Evolutionary conservation across 129 eudicot genomes (phyloP), one percentile per base, ranked within the genome.

Genomic region (Ambrosia artemisiifolia): DNA sequence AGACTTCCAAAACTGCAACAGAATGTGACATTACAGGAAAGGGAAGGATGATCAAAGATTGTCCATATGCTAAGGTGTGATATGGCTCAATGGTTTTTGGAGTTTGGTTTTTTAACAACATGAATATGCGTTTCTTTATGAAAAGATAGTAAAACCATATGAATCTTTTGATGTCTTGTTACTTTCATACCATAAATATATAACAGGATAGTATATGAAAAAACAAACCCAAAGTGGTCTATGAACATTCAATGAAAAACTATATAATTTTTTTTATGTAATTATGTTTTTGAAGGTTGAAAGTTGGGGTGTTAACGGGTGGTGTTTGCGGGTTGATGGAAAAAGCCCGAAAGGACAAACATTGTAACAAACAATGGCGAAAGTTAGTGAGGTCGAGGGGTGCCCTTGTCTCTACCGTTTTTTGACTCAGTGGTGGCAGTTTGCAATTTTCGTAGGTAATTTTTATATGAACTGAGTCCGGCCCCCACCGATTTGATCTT

Each of bases 1-100:
- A 85, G 69, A 70, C 78, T 90, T 68, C 89, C 96, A 30, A 86
- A 70, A 79, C 63, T 9, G 54, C 81, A 66, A 63, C 67, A 24
- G 70, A 64, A 40, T 53, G 70, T 36, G 73, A 73, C 46, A n/a
- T 28, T 61, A 48, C 35, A 68, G 66, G 80, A 40, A 65, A 43
- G 42, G 70, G 66, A 11, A 72, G 75, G 57, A 38, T 50, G 51
- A 32, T 48, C 11, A 44, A 69, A 62, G 74, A 76, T 16, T 64
- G 18, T 38, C 20, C 72, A 57, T 65, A 61, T 30, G 24, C 70
- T 18, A 69, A 55, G 19, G 56, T 62, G 33, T 77, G 34, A 81
- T 55, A 17, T 16, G 34, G n/a, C 49, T 72, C 69, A 38, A 33
- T 54, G 68, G 61, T 76, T 56, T 67, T 32, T 16, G 4, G 11